Conservation (phyloP, 192 early-diverging fungal genomes). For the Podila epicladia region DNA sequence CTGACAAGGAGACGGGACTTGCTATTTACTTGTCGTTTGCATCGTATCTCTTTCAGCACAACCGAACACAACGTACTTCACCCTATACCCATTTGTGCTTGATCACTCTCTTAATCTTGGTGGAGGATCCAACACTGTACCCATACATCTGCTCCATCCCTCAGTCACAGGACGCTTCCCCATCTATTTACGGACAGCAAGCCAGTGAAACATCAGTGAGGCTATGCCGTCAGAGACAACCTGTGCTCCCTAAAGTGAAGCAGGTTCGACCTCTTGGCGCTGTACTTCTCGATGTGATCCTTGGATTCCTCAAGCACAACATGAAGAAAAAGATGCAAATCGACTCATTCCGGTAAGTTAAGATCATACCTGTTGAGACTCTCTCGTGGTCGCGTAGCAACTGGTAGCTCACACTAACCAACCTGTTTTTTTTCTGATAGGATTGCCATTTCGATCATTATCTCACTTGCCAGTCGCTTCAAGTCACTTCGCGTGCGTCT, state of each 20-base stretch:
- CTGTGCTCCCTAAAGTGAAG: constrained; percentile 55
- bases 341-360: constrained; percentile 55
- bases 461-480: constrained; percentile 31
- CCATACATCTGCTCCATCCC: constrained; percentile 39
- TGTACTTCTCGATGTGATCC: constrained; percentile 56
- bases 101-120: constrained; percentile 52
- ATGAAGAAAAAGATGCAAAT: constrained; percentile 63
- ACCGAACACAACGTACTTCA: constrained; percentile 48
- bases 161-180: constrained; percentile 5
- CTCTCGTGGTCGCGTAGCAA: constrained; percentile 30
- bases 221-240: constrained; percentile 51
- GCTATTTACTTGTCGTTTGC: constrained; percentile 55
- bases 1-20: constrained; percentile 29
- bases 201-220: not conserved
- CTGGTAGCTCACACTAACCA: constrained; percentile 26
- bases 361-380: constrained; percentile 25
- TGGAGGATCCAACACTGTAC: constrained; percentile 52
- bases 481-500: constrained; percentile 35
- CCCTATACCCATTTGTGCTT: constrained; percentile 59
- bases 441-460: constrained; percentile 32
- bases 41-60: constrained; percentile 63
- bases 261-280: constrained; percentile 49
- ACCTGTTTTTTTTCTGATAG: not conserved
- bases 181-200: not conserved
- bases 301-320: constrained; percentile 65